Conservation (phyloP, 768 basidiomycete species). For the Chalciporus chontae region DNA sequence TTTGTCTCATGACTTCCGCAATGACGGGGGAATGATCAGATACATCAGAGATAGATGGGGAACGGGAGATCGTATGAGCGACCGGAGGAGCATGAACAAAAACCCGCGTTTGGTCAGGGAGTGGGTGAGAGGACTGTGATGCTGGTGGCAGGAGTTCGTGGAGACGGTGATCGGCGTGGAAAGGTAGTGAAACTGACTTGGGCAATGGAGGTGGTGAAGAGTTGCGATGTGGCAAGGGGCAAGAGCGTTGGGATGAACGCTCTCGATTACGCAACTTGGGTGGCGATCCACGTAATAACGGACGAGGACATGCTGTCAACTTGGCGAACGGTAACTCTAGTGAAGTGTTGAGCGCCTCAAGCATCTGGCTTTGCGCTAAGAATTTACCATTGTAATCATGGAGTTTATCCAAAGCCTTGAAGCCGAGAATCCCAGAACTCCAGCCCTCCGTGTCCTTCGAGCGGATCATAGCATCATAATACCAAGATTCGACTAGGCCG, state of each 20-base stretch:
- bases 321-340: conserved; percentile 51
- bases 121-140: conserved; percentile 20
- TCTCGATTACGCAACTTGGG: conserved; percentile 58
- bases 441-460: conserved; percentile 70
- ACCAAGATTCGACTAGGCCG: conserved; percentile 78
- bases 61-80: conserved; percentile 21
- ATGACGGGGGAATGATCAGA: conserved; percentile 69
- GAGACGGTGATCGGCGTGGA: conserved; percentile 52
- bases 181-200: conserved; percentile 74
- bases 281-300: conserved; percentile 45
- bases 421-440: conserved; percentile 72
- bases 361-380: background rate
- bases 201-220: conserved; percentile 82
- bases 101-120: conserved; percentile 26
- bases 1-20: conserved; percentile 72
- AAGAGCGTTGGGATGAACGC: conserved; percentile 44
- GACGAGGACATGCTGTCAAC: conserved; percentile 42
- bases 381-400: conserved; percentile 62
- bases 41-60: conserved; percentile 17
- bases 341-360: conserved; percentile 8
- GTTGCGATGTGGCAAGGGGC: conserved; percentile 45
- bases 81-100: conserved; percentile 26
- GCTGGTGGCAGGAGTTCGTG: conserved; percentile 25
- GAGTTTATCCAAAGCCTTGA: conserved; percentile 70
- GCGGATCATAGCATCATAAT: conserved; percentile 60